Evolutionary conservation across 305 asterid genomes (phyloP), one percentile per base, ranked within the genome.

Genomic region (Fraxinus angustifolia): DNA sequence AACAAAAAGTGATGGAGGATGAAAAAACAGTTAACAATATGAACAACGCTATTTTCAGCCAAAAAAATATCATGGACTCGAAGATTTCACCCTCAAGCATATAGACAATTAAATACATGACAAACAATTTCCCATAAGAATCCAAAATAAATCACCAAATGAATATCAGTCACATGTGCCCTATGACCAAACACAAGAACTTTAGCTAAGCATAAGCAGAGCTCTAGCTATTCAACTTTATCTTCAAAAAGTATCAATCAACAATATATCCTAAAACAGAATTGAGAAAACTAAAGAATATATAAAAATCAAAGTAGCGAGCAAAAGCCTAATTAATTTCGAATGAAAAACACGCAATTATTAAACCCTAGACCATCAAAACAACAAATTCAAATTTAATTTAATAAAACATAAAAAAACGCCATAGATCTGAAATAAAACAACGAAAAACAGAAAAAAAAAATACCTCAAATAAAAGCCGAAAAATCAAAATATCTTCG

Each of bases 391-490:
- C 6, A 78, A 31, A 77, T 72, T 50, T 8, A 33, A 67, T 65
- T 30, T 7, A 68, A 68, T 28, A 19, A 34, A 65, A 75, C 19
- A 0, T 0, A 73, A 28, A 36, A 36, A 81, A 74, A 72, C 14
- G 33, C 75, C 34, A 58, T 16, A 68, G 30, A 70, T 62, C 67
- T 58, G 74, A 82, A 77, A 58, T 23, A 73, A 65, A 76, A 26
- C 75, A 31, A 83, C 42, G 21, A 85, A 85, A 36, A 23, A 36
- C 4, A 26, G n/a, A n/a, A 28, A 28, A 35, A 23, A 11, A 1
- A 35, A 67, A 28, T 65, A 83, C 84, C 84, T 74, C 35, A 80
- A 80, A 28, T 31, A 67, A 74, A 23, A 62, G 33, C 33, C 72
- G 72, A 16, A 62, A 62, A 6, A 80, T 26, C 10, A 42, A 36